phyloP scores from a whole-genome alignment of 2,329 filamentous ascomycete genomes.

The Aspergillus aculeatinus region DNA sequence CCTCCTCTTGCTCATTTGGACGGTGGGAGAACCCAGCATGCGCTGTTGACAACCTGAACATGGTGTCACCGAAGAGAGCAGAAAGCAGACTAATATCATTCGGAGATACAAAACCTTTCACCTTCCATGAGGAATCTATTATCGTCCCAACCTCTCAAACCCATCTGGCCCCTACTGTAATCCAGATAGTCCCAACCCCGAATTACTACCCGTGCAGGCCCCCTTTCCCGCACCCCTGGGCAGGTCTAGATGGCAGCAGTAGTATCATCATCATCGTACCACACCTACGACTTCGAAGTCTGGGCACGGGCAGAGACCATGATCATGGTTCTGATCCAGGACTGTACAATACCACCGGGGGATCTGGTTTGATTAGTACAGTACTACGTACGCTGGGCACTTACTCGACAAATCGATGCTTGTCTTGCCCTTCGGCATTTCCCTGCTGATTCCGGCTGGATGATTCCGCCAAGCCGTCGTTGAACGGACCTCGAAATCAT shows the following conservation, averaged over 20 bases:
- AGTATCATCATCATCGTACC: not conserved
- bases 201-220: not conserved
- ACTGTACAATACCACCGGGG: too few species aligned
- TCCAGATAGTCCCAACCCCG: not conserved
- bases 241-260: not conserved
- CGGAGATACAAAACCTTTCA: too few species aligned
- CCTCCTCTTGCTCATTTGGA: not conserved
- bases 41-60: too few species aligned
- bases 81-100: too few species aligned
- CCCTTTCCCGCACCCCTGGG: not conserved
- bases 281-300: not conserved
- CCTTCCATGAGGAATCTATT: too few species aligned
- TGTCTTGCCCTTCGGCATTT: not conserved
- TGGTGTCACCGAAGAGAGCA: too few species aligned
- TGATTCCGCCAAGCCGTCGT: not conserved
- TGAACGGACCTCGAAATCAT: conserved; percentile 1
- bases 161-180: not conserved
- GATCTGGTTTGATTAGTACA: not conserved
- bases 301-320: not conserved
- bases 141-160: too few species aligned
- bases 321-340: not conserved
- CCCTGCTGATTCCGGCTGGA: conserved; percentile 6
- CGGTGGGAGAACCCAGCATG: not conserved
- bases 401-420: not conserved
- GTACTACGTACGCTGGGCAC: not conserved